Base-by-base conservation (phyloP, 371 early-diverging fungal genomes). In the Lichtheimia ramosa region DNA sequence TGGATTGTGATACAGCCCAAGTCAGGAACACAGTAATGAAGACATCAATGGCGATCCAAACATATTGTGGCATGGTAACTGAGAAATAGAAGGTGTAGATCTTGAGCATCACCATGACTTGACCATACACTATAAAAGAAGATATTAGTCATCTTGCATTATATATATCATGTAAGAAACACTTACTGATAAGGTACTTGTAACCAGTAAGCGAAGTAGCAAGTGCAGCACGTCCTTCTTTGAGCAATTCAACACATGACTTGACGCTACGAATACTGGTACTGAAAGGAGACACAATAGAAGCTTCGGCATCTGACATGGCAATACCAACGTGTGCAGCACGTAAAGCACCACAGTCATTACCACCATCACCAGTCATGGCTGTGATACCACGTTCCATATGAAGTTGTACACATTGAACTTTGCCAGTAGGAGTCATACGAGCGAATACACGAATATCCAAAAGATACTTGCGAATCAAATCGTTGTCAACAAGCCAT, bases 311-410 rank as follows among this genome's bases (percentile, higher is more conserved):
- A 42, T 81, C 85, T 1, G 91, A 89, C 61, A 97, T 87, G 1
- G 98, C 94, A 48, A 99, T 91, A 13, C 99, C 99, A 6, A 99
- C 87, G 64, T 97, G 90, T 3, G 97, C 90, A 28, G 90, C 89
- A 0, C 93, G 92, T 24, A 99, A 73, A 3, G 98, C 97, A 12
- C 96, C 96, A 28, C 95, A 94, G 69, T 99, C 99, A 65, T 99
- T 99, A 62, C 97, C 94, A 25, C 99, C 99, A 76, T 99, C 99
- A 20, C 99, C 99, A 40, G 95, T 88, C 95, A 98, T 95, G 24
- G 95, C 97, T 4, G 96, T 93, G 14, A 82, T 66, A 2, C 74
- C 68, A 7, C 63, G 64, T 43, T 75, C 73, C 74, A 69, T 69
- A 52, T 65, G 80, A 14, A 87, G 64, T 23, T 86, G 75, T 0